Evolutionary conservation across 2,329 filamentous ascomycete genomes (phyloP).

Genomic region (Rutstroemia sydowiana): DNA sequence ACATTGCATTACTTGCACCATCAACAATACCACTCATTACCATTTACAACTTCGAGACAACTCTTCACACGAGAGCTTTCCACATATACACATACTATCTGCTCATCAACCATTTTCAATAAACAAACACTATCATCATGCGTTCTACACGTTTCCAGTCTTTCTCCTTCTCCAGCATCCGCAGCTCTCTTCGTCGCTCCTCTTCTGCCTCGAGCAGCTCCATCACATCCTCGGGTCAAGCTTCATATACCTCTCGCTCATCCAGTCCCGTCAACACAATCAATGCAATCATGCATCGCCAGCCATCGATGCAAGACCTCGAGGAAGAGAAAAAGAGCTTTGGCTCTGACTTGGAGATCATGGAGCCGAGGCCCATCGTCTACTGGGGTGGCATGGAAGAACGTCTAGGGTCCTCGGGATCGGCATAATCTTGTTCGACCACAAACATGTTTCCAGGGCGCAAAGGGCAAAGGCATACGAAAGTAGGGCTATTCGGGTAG

Average conservation of each 20-base stretch:
- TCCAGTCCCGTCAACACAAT: slow-evolving; percentile 40
- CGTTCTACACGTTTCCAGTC: slow-evolving; percentile 26
- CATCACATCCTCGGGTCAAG: slow-evolving; percentile 22
- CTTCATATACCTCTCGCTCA: slow-evolving; percentile 38
- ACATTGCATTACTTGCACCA: neutral
- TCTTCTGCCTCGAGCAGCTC: slow-evolving; percentile 32
- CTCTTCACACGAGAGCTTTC: neutral
- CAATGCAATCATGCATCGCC: slow-evolving; percentile 52
- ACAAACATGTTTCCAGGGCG: neutral
- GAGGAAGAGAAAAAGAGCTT: slow-evolving; percentile 50
- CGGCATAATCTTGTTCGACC: neutral
- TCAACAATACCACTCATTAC: neutral
- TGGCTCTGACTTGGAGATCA: slow-evolving; percentile 45
- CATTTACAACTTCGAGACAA: neutral
- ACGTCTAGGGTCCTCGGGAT: slow-evolving; percentile 37
- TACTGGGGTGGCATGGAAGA: slow-evolving; percentile 59
- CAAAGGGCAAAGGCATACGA: neutral
- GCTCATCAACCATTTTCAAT: neutral
- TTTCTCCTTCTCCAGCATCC: slow-evolving; percentile 43
- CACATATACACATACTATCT: neutral
- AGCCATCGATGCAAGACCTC: slow-evolving; percentile 48
- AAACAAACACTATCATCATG: slow-evolving; percentile 19
- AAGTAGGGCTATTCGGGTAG: neutral
- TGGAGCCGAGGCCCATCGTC: slow-evolving; percentile 55
- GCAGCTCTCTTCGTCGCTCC: slow-evolving; percentile 46